These are phyloP conservation scores for Solanum pinnatisectum DNA, from an alignment of 257 asterid species.

Conservation along the genomic window DNA sequence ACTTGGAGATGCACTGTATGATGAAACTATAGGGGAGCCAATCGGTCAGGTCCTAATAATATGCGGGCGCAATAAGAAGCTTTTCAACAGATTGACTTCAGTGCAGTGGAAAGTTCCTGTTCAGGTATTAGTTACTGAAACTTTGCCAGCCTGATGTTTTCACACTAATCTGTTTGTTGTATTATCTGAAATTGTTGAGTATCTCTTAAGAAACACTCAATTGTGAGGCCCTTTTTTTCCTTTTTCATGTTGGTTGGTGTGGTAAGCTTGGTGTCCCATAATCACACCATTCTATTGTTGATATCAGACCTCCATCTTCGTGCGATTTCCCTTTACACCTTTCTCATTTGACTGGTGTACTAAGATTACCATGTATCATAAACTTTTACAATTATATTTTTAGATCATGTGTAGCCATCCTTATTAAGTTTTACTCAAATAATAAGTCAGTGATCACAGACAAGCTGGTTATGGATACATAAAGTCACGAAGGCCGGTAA, in stretches of 20 bases:
- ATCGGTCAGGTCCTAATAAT: slow-evolving; percentile 84
- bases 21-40: slow-evolving; percentile 63
- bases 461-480: neutral
- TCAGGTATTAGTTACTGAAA: slow-evolving; percentile 14
- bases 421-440: neutral
- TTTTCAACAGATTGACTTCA: slow-evolving; percentile 60
- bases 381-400: neutral
- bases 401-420: neutral
- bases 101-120: slow-evolving; percentile 77
- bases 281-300: neutral
- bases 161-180: neutral
- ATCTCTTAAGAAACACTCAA: neutral
- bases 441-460: neutral
- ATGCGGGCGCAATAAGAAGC: slow-evolving; percentile 87
- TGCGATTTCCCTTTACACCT: neutral
- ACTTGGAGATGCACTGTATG: slow-evolving; percentile 69
- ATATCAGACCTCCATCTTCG: neutral
- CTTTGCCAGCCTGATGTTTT: neutral
- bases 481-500: neutral
- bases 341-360: neutral
- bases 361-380: neutral
- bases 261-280: neutral
- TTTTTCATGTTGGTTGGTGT: neutral
- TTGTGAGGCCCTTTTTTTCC: neutral
- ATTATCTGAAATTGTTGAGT: neutral